Evolutionary conservation across 2,329 filamentous ascomycete species (phyloP).

Genomic region (Neopestalotiopsis rosae): DNA sequence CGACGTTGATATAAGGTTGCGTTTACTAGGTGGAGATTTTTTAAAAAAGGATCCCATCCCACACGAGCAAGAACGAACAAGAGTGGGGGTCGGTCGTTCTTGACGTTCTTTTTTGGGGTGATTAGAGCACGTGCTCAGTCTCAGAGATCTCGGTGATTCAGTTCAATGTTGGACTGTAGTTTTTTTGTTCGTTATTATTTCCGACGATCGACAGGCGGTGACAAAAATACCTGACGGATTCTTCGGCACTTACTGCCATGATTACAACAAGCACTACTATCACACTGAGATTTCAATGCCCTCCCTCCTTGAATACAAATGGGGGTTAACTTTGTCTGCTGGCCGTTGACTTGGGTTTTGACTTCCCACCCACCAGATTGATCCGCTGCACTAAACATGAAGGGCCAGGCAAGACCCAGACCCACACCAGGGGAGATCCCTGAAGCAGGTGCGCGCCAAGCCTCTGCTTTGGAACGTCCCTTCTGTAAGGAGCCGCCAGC

Average conservation of each 20-base stretch:
- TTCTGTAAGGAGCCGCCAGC: background rate
- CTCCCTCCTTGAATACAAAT: background rate
- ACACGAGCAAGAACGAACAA: background rate
- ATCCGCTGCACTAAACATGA: background rate
- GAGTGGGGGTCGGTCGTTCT: constrained; percentile 2
- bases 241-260: too few species aligned
- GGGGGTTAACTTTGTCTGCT: background rate
- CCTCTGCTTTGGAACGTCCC: background rate
- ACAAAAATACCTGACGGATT: too few species aligned
- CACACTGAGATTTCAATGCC: too few species aligned
- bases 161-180: background rate
- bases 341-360: background rate
- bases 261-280: too few species aligned
- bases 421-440: background rate
- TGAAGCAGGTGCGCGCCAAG: background rate
- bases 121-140: background rate
- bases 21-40: constrained; percentile 1
- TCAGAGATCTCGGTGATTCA: background rate
- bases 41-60: background rate
- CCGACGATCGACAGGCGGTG: background rate
- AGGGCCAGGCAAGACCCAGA: background rate
- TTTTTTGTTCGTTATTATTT: background rate
- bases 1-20: constrained; percentile 13
- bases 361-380: background rate
- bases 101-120: background rate